phyloP scores from a whole-genome alignment of 352 stramenopile genomes.

The Phytophthora agathidicida region DNA sequence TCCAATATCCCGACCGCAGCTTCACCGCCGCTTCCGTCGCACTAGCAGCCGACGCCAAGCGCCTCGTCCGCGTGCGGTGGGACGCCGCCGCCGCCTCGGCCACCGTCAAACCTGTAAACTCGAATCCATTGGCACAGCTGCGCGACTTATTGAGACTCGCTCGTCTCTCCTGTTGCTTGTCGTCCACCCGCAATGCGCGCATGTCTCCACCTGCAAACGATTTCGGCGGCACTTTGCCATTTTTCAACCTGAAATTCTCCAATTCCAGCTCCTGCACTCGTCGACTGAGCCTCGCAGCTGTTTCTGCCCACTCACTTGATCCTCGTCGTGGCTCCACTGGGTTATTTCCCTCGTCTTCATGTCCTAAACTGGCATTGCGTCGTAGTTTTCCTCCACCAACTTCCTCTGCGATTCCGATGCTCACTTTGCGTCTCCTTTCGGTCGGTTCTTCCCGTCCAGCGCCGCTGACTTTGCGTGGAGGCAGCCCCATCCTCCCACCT shows the following conservation, averaged over 20 bases:
- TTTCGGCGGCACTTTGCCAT: slow-evolving; percentile 30
- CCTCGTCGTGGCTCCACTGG: slow-evolving; percentile 14
- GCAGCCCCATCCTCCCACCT: slow-evolving; percentile 9
- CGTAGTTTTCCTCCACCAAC: neutral
- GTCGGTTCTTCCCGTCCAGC: slow-evolving; percentile 13
- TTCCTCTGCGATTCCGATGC: slow-evolving; percentile 3
- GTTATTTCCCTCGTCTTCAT: slow-evolving; percentile 3
- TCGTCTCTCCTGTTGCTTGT: slow-evolving; percentile 12
- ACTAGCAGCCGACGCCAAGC: slow-evolving; percentile 27
- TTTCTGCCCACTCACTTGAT: slow-evolving; percentile 57
- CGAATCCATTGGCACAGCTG: slow-evolving; percentile 64
- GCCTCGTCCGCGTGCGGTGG: slow-evolving; percentile 60
- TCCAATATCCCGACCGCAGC: slow-evolving; percentile 74
- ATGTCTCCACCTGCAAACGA: slow-evolving; percentile 52
- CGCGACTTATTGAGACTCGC: slow-evolving; percentile 57
- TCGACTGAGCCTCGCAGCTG: slow-evolving; percentile 55
- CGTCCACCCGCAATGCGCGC: slow-evolving; percentile 3
- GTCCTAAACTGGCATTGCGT: slow-evolving; percentile 10
- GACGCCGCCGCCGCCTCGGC: slow-evolving; percentile 69
- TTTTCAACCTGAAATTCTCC: slow-evolving; percentile 69
- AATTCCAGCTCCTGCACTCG: slow-evolving; percentile 70
- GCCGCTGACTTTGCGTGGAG: slow-evolving; percentile 20
- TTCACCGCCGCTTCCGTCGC: slow-evolving; percentile 34
- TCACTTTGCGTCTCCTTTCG: slow-evolving; percentile 16
- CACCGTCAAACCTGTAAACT: slow-evolving; percentile 59